Evolutionary conservation across 345 rosid genomes (phyloP), one percentile per base, ranked within the genome.

Genomic region (Eucalyptus polybractea): DNA sequence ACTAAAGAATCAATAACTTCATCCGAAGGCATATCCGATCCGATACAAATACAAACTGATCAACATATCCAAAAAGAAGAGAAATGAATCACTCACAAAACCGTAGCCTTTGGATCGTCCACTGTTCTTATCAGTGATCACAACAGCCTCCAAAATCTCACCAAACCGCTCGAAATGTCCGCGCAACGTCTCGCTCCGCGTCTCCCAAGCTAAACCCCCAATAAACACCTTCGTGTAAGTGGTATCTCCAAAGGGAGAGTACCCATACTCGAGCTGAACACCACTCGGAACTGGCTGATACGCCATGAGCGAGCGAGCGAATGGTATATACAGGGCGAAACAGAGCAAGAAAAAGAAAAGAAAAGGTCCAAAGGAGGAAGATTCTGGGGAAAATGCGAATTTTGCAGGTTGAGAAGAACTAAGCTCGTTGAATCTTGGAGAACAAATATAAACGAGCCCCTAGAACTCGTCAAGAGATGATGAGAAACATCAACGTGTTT

Each of bases 61-160:
- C 47, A 21, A 40, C 29, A 21, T 37, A 21, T 76, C 85, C 47
- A 24, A 76, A 76, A 21, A 24, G 14, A 21, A 44, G 85, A 67
- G 87, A 88, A 45, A 44, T 37, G 87, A 76, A 89, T 91, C 60
- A 95, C 99, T 96, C 96, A 98, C 99, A 92, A 98, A 98, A 89
- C 99, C 99, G 80, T 98, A 98, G 93, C 99, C 99, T 94, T 95
- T 98, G 91, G 99, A 98, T 87, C 99, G 97, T 89, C 96, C 98
- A 31, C 97, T 95, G 92, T 95, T 96, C 95, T 98, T 98, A 89
- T 98, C 99, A 72, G 96, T 90, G 91, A 98, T 96, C 50, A 98
- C 99, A n/a, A 96, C 98, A 3, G 99, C 99, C 91, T 98, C 99
- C 7, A 95, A 94, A 93, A 98, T 97, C 7, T 97, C 98, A 29